Base-by-base conservation (phyloP, 176 grass and related monocot species). In the Lolium multiflorum region DNA sequence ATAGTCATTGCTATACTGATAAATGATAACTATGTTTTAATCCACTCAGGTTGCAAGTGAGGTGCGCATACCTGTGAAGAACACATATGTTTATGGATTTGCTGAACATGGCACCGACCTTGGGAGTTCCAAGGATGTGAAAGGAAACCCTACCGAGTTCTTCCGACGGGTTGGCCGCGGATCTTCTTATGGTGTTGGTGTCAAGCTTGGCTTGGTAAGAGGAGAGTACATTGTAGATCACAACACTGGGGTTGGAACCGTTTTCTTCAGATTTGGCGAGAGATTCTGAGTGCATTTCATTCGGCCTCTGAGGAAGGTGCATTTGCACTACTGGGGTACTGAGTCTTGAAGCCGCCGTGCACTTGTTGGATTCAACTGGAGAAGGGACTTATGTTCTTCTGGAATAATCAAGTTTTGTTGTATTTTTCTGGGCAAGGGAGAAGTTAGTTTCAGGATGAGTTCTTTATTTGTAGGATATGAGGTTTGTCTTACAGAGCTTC, bases 191-290 rank as follows among this genome's bases (percentile, higher is more conserved):
- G 97, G 97, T 75, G 78, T 77, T 82, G 94, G 97, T 14, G 82
- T 93, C 13, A 99, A 99, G 88, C 90, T 99, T 87, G 97, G 97
- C 21, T 93, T 96, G 84, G 89, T 99, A 76, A 94, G 97, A 44
- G 97, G 88, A 62, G 97, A 96, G 84, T 99, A 99, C 87, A 90
- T 91, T 13, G 92, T 96, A 57, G 97, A 99, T 85, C 92, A 93
- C 82, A 99, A 99, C 88, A 87, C 97, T 55, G 92, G 94, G 68
- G 88, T 87, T 1, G 97, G 97, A 20, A 91, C 97, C 49, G 56
- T 99, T 50, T 99, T 96, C 88, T 94, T 99, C 79, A 90, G 92
- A 49, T 96, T 99, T 62, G 97, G 97, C 10, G 97, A 99, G 87
- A 96, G 94, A 75, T 96, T 99, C 79, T 99, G 81, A 94, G 11